Evolutionary conservation across 2,329 filamentous ascomycete genomes (phyloP), one percentile per base, ranked within the genome.

Genomic region (Aspergillus sp.): DNA sequence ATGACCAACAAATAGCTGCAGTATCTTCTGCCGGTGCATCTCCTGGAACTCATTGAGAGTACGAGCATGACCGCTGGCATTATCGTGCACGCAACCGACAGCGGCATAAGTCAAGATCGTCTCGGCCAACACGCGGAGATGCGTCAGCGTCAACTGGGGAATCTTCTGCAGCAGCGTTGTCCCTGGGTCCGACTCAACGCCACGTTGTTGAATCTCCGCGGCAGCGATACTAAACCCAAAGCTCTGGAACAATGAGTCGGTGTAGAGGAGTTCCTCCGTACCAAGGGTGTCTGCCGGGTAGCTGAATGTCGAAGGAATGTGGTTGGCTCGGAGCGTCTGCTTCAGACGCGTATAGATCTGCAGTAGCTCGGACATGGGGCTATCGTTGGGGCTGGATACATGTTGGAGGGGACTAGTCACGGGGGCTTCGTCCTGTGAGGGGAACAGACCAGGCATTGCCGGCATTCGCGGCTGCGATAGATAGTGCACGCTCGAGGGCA

Each of bases 181-280:
- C 49, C 89, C 87, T 44, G 83, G 81, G 58, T 88, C 83, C 19
- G 86, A 85, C 61, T 90, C 88, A 3, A 91, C 79, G 5, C 94
- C 94, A 62, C 94, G 88, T 69, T 97, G 91, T 58, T 92, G 87
- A 59, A 97, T 96, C 73, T 99, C 94, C 3, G 89, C 86, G 0
- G 91, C 86, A 7, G 91, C 87, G 53, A 99, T 91, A 0, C 92
- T 93, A 67, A 86, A 91, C 2, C 90, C 93, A 13, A 97, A 84
- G 54, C 64, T 75, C 53, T 68, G 69, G 50, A 75, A 70, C 45
- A 77, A 53, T 4, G 68, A 69, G 56, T 74, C 72, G 1, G 76
- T 76, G 53, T 78, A 69, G 1, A 78, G 75, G 52, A 80, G 62
- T 42, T 82, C 80, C 41, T 81, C 78, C 9, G 64, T 66, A 16